Percentiles rank a stretch among this genome's conserved stretches.
Conservation (phyloP, 73 alveolate species). For the Paramecium sonneborni region DNA sequence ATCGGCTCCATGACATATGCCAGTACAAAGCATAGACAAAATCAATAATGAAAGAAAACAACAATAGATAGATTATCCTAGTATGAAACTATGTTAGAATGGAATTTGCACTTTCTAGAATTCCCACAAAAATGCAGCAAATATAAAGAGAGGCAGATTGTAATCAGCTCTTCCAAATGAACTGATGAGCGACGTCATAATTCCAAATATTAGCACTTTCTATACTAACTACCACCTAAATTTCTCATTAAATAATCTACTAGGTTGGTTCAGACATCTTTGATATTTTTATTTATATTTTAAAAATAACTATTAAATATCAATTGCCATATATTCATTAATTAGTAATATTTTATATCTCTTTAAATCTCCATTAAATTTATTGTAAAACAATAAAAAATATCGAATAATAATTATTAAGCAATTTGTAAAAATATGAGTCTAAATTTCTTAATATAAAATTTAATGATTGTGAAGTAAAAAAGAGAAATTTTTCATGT, state of each 20-base stretch:
- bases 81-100: neutral
- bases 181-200: neutral
- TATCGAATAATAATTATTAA: too few species aligned
- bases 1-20: neutral
- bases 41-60: constrained; percentile 42
- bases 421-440: too few species aligned
- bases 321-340: too few species aligned
- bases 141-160: constrained; percentile 21
- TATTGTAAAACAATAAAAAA: too few species aligned
- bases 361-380: too few species aligned
- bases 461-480: neutral
- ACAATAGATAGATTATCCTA: neutral
- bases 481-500: neutral
- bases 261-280: neutral
- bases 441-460: neutral
- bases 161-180: constrained; percentile 56
- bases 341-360: too few species aligned
- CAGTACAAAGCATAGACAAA: constrained; percentile 9
- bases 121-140: constrained; percentile 42
- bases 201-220: constrained; percentile 26
- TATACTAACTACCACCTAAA: constrained; percentile 7
- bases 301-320: neutral
- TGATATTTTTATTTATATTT: neutral
- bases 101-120: neutral
- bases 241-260: neutral